phyloP scores from a whole-genome alignment of 805 yeast genomes.

The Lipomyces starkeyi region DNA sequence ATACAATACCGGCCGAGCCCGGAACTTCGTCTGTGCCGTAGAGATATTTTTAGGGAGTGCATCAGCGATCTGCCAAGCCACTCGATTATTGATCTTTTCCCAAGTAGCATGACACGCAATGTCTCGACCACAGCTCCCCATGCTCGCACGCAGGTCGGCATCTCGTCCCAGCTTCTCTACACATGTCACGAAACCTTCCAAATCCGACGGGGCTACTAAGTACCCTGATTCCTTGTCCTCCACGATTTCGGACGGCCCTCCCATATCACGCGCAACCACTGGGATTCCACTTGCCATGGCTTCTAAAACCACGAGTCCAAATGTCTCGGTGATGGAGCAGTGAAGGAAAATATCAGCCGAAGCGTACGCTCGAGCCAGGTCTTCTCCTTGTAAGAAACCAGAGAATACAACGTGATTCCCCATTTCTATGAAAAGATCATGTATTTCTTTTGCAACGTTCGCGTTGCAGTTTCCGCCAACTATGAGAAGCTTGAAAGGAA shows the following conservation, averaged over 20 bases:
- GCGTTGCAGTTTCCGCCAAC: constrained; percentile 5
- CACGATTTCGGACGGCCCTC: constrained; percentile 8
- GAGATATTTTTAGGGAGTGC: not conserved
- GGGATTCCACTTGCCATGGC: constrained; percentile 11
- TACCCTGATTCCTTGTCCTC: constrained; percentile 4
- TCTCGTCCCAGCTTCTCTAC: constrained; percentile 7
- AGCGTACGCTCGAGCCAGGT: constrained; percentile 10
- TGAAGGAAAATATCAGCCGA: constrained; percentile 1
- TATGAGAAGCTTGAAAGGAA: constrained; percentile 5
- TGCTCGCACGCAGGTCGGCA: not conserved
- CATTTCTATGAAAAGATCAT: constrained; percentile 3
- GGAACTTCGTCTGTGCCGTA: not conserved
- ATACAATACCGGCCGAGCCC: constrained; percentile 1
- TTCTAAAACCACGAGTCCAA: constrained; percentile 10
- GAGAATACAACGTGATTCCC: not conserved
- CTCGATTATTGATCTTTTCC: constrained; percentile 7
- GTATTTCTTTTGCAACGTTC: not conserved
- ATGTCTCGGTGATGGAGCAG: constrained; percentile 10
- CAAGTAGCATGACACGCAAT: constrained; percentile 9
- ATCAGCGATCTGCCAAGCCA: constrained; percentile 7
- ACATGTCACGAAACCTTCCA: not conserved
- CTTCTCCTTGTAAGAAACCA: constrained; percentile 3
- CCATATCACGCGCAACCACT: constrained; percentile 10
- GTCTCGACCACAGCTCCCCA: constrained; percentile 1
- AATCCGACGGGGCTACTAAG: constrained; percentile 4